Conservation (phyloP, 192 early-diverging fungal species). For the Blastocladiella britannica region DNA sequence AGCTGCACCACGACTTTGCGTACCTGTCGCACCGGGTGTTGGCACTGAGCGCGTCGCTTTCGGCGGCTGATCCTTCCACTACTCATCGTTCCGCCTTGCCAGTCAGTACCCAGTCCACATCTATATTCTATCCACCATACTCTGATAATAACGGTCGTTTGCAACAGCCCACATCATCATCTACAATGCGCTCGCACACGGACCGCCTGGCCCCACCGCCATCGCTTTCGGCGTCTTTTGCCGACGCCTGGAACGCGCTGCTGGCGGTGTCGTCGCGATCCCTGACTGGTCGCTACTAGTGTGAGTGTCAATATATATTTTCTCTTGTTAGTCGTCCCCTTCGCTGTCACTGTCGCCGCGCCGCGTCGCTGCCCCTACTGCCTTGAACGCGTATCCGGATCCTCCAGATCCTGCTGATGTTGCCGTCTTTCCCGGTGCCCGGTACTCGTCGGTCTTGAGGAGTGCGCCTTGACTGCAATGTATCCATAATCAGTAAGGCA, state of each 20-base stretch:
- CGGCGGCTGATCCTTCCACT: too few relatives aligned
- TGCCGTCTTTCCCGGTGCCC: too few relatives aligned
- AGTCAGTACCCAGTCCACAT: background rate
- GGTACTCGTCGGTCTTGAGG: too few relatives aligned
- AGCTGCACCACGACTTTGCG: background rate
- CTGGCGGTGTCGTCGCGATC: background rate
- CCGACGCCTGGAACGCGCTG: background rate
- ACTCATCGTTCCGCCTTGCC: background rate
- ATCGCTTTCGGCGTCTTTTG: background rate
- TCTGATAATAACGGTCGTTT: background rate
- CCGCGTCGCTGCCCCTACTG: too few relatives aligned
- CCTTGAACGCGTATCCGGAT: too few relatives aligned
- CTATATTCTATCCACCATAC: background rate
- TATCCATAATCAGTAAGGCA: too few relatives aligned
- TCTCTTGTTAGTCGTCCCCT: too few relatives aligned
- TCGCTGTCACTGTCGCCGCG: too few relatives aligned
- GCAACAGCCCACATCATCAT: background rate
- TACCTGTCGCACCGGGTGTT: background rate
- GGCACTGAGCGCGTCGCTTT: background rate
- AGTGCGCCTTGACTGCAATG: too few relatives aligned
- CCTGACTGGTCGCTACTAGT: background rate
- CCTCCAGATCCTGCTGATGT: too few relatives aligned
- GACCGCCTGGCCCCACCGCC: background rate
- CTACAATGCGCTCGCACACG: background rate
- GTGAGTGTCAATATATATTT: too few relatives aligned